phyloP scores from a whole-genome alignment of 2,329 filamentous ascomycete genomes.

The Beauveria pseudobassiana region DNA sequence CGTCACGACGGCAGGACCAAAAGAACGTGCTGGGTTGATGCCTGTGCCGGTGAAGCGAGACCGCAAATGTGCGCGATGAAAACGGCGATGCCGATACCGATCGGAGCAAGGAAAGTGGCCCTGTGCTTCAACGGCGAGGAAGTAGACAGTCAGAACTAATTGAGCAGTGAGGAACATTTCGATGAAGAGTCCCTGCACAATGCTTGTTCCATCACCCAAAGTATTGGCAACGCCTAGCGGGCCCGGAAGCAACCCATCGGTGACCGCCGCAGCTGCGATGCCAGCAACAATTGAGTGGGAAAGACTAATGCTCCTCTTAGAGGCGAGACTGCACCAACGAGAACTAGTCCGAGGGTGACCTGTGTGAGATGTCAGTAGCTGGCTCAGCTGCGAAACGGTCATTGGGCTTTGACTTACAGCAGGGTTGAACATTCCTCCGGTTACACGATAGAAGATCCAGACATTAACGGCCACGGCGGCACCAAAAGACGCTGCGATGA shows the following conservation, averaged over 20 bases:
- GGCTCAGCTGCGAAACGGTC: background rate
- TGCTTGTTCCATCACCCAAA: constrained; percentile 42
- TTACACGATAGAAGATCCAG: constrained; percentile 50
- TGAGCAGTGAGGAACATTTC: constrained; percentile 60
- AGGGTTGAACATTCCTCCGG: constrained; percentile 44
- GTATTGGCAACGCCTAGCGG: constrained; percentile 47
- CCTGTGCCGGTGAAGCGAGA: constrained; percentile 42
- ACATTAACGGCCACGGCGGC: constrained; percentile 44
- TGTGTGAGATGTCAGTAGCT: constrained; percentile 14
- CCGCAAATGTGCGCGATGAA: constrained; percentile 49
- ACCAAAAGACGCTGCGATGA: constrained; percentile 43
- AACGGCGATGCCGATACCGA: constrained; percentile 64
- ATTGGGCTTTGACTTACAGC: constrained; percentile 28
- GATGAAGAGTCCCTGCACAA: constrained; percentile 55
- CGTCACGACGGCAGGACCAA: constrained; percentile 39
- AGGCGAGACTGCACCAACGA: constrained; percentile 49
- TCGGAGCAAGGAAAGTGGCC: constrained; percentile 61
- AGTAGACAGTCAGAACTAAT: constrained; percentile 57
- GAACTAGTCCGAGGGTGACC: constrained; percentile 52
- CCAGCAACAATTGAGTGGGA: constrained; percentile 50
- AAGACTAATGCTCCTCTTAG: constrained; percentile 45
- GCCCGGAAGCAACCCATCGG: constrained; percentile 51
- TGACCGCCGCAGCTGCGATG: constrained; percentile 51
- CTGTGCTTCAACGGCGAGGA: constrained; percentile 69
- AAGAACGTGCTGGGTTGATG: constrained; percentile 43